Conservation (phyloP, 352 stramenopile genomes). For the Phytophthora sp. region DNA sequence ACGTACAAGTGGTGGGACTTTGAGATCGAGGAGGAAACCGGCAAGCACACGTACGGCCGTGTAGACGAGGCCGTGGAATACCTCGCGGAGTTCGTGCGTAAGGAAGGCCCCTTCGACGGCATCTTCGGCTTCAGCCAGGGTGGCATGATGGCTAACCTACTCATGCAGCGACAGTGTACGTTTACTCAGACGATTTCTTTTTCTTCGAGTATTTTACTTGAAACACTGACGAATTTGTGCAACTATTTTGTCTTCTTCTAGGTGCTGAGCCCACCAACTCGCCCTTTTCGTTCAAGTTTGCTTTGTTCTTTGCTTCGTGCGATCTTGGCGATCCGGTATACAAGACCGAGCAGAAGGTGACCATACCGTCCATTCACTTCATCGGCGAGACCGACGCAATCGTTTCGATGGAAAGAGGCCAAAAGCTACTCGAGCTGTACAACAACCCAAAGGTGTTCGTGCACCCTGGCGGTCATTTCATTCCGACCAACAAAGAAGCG, state of each 20-base stretch:
- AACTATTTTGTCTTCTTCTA: not conserved
- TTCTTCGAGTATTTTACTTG: too few species aligned
- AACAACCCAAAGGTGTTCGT: constrained; percentile 56
- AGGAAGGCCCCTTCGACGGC: constrained; percentile 82
- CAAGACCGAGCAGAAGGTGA: constrained; percentile 44
- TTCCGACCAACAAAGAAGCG: constrained; percentile 81
- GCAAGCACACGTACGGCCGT: constrained; percentile 52
- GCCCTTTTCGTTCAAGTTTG: constrained; percentile 70
- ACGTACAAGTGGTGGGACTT: constrained; percentile 84
- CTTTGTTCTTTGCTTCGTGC: constrained; percentile 69
- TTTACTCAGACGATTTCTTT: not conserved
- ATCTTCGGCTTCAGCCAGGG: constrained; percentile 86
- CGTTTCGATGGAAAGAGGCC: constrained; percentile 54
- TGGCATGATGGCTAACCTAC: constrained; percentile 64
- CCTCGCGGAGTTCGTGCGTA: constrained; percentile 56
- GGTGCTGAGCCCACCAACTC: constrained; percentile 46
- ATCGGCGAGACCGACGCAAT: constrained; percentile 79
- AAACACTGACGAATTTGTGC: too few species aligned
- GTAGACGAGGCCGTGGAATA: constrained; percentile 74
- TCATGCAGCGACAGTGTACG: constrained; percentile 67
- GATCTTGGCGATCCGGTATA: constrained; percentile 33
- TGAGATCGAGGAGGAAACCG: constrained; percentile 49
- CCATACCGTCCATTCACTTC: constrained; percentile 75
- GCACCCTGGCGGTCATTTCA: constrained; percentile 77
- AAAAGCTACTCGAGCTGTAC: constrained; percentile 58